phyloP scores from a whole-genome alignment of 305 asterid species.

The Caryopteris hybrid region DNA sequence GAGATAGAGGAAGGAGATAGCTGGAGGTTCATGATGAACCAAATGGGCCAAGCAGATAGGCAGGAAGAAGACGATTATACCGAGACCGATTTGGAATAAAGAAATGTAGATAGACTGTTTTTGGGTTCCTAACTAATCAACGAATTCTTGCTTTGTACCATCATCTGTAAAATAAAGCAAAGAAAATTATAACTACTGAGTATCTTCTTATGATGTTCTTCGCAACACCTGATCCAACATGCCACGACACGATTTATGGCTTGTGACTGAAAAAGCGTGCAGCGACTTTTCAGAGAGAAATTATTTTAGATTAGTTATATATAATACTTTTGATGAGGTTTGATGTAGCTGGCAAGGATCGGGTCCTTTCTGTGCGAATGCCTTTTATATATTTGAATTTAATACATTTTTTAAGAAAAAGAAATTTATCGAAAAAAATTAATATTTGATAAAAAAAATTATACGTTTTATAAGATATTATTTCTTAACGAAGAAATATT shows the following conservation, averaged over 20 bases:
- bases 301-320: too few species aligned
- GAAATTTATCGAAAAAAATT: too few species aligned
- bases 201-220: background rate
- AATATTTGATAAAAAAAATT: too few species aligned
- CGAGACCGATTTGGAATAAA: conserved; percentile 8
- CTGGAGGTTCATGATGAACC: conserved; percentile 93
- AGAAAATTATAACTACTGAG: background rate
- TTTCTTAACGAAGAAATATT: too few species aligned
- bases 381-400: too few species aligned
- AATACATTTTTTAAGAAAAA: too few species aligned
- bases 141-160: conserved; percentile 6
- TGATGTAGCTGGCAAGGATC: too few species aligned
- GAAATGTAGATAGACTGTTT: conserved; percentile 16
- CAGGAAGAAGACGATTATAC: conserved; percentile 28
- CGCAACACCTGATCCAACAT: background rate
- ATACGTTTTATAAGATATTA: too few species aligned
- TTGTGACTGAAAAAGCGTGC: background rate
- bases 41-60: conserved; percentile 17
- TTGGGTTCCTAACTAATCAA: conserved; percentile 17
- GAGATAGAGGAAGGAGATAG: conserved; percentile 87
- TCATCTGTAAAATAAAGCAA: conserved; percentile 5
- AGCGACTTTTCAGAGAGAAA: too few species aligned
- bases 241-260: background rate
- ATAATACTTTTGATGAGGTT: too few species aligned
- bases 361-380: too few species aligned